phyloP scores from a whole-genome alignment of 768 basidiomycete species.

The Dentipellis fragilis region DNA sequence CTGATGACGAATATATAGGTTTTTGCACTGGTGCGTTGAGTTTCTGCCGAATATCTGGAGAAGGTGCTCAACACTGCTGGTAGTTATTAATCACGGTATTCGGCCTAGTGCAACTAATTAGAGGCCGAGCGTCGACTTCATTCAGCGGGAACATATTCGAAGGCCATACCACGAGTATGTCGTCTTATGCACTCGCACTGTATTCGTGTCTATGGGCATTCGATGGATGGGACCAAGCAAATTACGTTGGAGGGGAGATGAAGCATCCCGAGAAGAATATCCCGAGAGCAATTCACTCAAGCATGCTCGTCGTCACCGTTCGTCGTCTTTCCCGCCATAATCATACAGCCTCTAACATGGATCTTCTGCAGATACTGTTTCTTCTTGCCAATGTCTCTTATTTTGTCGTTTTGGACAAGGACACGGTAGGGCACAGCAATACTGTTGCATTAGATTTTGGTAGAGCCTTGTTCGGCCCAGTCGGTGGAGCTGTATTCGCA shows the following conservation, averaged over 20 bases:
- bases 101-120: slow-evolving; percentile 65
- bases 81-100: slow-evolving; percentile 67
- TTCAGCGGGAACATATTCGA: slow-evolving; percentile 61
- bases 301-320: slow-evolving; percentile 77
- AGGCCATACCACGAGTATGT: slow-evolving; percentile 67
- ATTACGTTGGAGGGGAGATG: slow-evolving; percentile 89
- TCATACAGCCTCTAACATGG: slow-evolving; percentile 4
- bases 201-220: slow-evolving; percentile 96
- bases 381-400: slow-evolving; percentile 81
- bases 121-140: slow-evolving; percentile 62
- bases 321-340: slow-evolving; percentile 17
- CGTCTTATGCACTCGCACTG: slow-evolving; percentile 83
- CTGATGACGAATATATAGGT: slow-evolving; percentile 29
- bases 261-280: slow-evolving; percentile 74
- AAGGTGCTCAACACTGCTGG: slow-evolving; percentile 8
- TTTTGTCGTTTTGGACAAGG: slow-evolving; percentile 86
- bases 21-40: slow-evolving; percentile 46
- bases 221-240: slow-evolving; percentile 93
- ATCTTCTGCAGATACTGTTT: slow-evolving; percentile 50
- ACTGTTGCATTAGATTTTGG: slow-evolving; percentile 92
- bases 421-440: slow-evolving; percentile 66
- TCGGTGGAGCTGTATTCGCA: slow-evolving; percentile 84
- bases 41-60: neutral
- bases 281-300: slow-evolving; percentile 81
- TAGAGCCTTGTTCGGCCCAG: slow-evolving; percentile 69